Base-by-base conservation (phyloP, 164 flowering plant species). In the Vitis rupestris region DNA sequence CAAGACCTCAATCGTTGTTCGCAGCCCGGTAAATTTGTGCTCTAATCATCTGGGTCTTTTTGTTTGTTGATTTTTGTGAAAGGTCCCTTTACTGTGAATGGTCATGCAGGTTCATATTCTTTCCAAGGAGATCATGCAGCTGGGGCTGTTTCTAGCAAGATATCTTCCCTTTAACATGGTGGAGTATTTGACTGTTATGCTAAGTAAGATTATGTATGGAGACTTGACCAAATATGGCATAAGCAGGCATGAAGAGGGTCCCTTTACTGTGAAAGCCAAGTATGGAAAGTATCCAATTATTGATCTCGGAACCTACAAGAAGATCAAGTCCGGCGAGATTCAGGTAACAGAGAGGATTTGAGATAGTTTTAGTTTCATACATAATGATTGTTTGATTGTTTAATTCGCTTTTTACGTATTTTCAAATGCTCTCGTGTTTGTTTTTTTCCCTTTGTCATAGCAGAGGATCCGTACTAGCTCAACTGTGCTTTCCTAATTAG, bases 311-410 rank as follows among this genome's bases (percentile, higher is more conserved):
- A 79, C 86, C 13, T 9, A 53, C 2, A 7, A 55, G 27, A 85
- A 79, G 68, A 85, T 85, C 59, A 74, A 72, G 59, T 71, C 81
- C 13, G 71, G 82, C 2, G 70, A 84, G 50, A 82, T 84, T 59
- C 79, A 80, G 82, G 87, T 84, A 59, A 37, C 27, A 23, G 27
- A 23, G 27, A 23, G 27, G 27, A 23, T 23, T 23, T 23, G 2
- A 4, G 44, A 37, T 0, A 37, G 44, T 37, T 37, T 37, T 37
- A 6, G 7, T 37, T 37, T 37, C 7, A 6, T 4, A 3, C 44
- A 3, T 31, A 31, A 31, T 31, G 3, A 31, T 4, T 31, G 44
- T 31, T 31, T 31, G 44, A 31, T 31, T 37, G 27, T 23, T 1
- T 19, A 19, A 19, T 19, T 19, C 23, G 23, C 23, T 19, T 19